Conservation (phyloP, 495 filamentous ascomycete genomes). For the Penicillium diatomitis region DNA sequence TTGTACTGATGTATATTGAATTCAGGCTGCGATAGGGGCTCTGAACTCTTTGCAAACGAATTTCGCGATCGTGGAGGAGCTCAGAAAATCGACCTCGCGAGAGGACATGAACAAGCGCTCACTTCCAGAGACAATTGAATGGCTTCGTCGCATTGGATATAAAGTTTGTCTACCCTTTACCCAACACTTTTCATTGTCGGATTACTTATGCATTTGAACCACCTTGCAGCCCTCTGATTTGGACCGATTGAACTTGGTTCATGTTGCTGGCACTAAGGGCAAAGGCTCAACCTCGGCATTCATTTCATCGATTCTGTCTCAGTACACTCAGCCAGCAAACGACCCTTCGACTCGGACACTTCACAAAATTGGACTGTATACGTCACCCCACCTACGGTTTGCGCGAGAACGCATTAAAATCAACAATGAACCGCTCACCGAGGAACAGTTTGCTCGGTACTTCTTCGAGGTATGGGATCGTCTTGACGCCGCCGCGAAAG, state of each 20-base stretch:
- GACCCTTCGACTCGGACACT: conserved; percentile 25
- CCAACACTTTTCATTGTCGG: not conserved
- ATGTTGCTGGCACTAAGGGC: conserved; percentile 89
- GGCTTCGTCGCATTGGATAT: conserved; percentile 70
- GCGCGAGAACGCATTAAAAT: conserved; percentile 86
- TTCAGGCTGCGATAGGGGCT: conserved; percentile 64
- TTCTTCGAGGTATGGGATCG: conserved; percentile 89
- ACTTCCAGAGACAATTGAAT: conserved; percentile 68
- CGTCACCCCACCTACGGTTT: conserved; percentile 78
- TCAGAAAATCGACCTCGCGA: conserved; percentile 52
- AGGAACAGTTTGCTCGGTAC: conserved; percentile 67
- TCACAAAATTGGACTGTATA: conserved; percentile 70
- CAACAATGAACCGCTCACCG: conserved; percentile 63
- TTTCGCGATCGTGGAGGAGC: conserved; percentile 64
- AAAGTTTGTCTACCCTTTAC: conserved; percentile 42
- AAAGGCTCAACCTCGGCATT: conserved; percentile 57
- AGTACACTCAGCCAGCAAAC: conserved; percentile 39
- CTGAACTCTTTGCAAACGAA: conserved; percentile 90
- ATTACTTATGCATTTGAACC: not conserved
- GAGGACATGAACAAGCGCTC: conserved; percentile 56
- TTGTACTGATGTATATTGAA: conserved; percentile 2
- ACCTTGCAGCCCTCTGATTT: conserved; percentile 58
- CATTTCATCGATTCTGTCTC: conserved; percentile 49
- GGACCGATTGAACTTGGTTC: conserved; percentile 62
- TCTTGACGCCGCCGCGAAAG: conserved; percentile 45